Base-by-base conservation (phyloP, 2,329 filamentous ascomycete genomes). In the Mollisiaceae sp. region DNA sequence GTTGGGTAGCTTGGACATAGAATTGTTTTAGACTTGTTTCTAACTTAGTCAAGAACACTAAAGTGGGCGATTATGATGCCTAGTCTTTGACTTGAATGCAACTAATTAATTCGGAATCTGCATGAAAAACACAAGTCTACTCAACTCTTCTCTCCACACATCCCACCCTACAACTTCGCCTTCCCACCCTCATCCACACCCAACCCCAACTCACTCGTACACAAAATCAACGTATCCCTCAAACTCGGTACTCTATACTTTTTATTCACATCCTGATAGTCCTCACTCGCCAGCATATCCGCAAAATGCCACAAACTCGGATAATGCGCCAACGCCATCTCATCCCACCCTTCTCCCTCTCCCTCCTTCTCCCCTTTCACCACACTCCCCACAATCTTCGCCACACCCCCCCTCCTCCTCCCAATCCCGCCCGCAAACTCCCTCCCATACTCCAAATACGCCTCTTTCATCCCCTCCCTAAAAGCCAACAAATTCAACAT, bases 401-500 rank as follows among this genome's bases (percentile, higher is more conserved):
- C 87, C 65, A 79, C 78, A 0, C 86, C 87, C 5, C 87, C 87
- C 27, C 85, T 79, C 67, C 78, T 77, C 0, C 77, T 75, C 0
- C 86, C 87, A 47, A 87, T 82, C 4, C 75, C 78, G 60, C 77
- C 72, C 0, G 78, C 78, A 68, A 85, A 85, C 32, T 80, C 85
- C n/a, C 78, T 77, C 2, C 87, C 87, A 73, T 90, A 89, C 56
- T 82, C 77, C 20, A 83, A 77, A 70, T 89, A 90, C 57, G 80
- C 78, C 27, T 77, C 75, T 71, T 87, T 86, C 66, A 79, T 81
- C 12, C 79, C 81, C 0, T 75, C 78, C 52, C 80, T 79, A 77
- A 90, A 89, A 45, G 86, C 79, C 4, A 90, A 80, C 2, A 89
- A 77, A 66, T 90, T 89, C 45, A 89, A 79, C 87, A 89, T 90